A percentile compares a stretch with the other conserved stretches of the same genome.
phyloP scores from a whole-genome alignment of 2,329 filamentous ascomycete genomes.

The Pestalotiopsis sp. region DNA sequence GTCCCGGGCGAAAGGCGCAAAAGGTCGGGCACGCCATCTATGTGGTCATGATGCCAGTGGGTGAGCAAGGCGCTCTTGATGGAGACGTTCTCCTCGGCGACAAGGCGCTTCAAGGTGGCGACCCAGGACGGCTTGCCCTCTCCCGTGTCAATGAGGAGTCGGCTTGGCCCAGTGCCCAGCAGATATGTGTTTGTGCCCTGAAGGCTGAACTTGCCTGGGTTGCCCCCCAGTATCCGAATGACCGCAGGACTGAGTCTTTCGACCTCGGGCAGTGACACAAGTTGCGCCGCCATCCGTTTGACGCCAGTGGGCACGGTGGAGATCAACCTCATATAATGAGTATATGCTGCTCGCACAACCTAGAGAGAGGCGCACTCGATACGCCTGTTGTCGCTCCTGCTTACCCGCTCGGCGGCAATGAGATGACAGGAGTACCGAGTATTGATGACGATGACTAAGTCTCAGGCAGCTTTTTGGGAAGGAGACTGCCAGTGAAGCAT shows the following conservation, averaged over 20 bases:
- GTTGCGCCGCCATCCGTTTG: slow-evolving; percentile 60
- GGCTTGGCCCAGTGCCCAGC: slow-evolving; percentile 71
- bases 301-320: slow-evolving; percentile 14
- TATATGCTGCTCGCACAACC: background rate
- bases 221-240: slow-evolving; percentile 85
- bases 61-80: slow-evolving; percentile 77
- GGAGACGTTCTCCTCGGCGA: slow-evolving; percentile 69
- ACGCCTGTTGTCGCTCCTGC: background rate
- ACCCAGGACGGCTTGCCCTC: slow-evolving; percentile 80
- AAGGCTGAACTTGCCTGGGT: slow-evolving; percentile 80
- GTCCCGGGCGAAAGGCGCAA: slow-evolving; percentile 64
- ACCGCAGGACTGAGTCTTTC: slow-evolving; percentile 78
- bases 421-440: too few relatives aligned
- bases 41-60: slow-evolving; percentile 92
- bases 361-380: background rate
- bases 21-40: slow-evolving; percentile 74
- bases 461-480: too few relatives aligned
- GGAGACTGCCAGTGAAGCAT: too few relatives aligned
- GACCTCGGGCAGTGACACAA: slow-evolving; percentile 71
- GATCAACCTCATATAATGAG: slow-evolving; percentile 23
- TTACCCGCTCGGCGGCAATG: too few relatives aligned
- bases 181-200: slow-evolving; percentile 95
- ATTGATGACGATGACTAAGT: too few relatives aligned
- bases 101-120: slow-evolving; percentile 62
- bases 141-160: slow-evolving; percentile 88